Evolutionary conservation across 202 grass and related monocot genomes (phyloP).

Genomic region (Zizania palustris): DNA sequence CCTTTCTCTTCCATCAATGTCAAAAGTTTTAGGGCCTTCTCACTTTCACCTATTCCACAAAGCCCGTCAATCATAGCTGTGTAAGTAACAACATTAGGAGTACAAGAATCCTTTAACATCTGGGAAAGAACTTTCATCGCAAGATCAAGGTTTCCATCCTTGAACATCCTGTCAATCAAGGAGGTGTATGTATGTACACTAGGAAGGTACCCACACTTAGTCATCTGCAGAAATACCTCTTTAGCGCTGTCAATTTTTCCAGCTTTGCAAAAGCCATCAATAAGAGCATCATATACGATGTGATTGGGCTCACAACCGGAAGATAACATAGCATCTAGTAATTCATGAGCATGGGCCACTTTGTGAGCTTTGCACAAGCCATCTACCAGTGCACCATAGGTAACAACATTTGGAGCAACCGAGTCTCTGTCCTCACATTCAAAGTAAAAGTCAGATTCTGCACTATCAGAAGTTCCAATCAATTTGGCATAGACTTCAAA

Average conservation of each 20-base stretch:
- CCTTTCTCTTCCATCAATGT: conserved; percentile 87
- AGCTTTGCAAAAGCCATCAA: conserved; percentile 90
- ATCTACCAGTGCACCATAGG: conserved; percentile 93
- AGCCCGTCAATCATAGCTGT: conserved; percentile 96
- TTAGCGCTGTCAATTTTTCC: conserved; percentile 81
- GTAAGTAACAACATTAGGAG: conserved; percentile 90
- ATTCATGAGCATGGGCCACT: conserved; percentile 66
- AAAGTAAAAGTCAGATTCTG: conserved; percentile 65
- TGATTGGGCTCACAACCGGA: conserved; percentile 79
- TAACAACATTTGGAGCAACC: conserved; percentile 78
- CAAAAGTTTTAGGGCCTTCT: conserved; percentile 75
- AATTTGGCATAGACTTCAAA: conserved; percentile 79
- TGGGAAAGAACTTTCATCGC: conserved; percentile 86
- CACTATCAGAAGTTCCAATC: conserved; percentile 56
- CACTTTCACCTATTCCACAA: conserved; percentile 75
- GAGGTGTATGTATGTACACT: conserved; percentile 89
- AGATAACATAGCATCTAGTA: conserved; percentile 75
- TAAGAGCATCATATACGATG: conserved; percentile 91
- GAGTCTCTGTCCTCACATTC: conserved; percentile 34
- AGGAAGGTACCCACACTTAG: conserved; percentile 71
- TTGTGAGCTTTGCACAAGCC: conserved; percentile 96
- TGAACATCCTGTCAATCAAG: conserved; percentile 90
- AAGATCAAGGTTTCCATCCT: conserved; percentile 93
- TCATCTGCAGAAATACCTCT: conserved; percentile 85
- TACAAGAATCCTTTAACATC: conserved; percentile 87